Percentiles rank a stretch among this genome's conserved stretches.
These are phyloP conservation scores for Neurospora sp. DNA, from an alignment of 495 filamentous ascomycete species.

Conservation along the genomic window DNA sequence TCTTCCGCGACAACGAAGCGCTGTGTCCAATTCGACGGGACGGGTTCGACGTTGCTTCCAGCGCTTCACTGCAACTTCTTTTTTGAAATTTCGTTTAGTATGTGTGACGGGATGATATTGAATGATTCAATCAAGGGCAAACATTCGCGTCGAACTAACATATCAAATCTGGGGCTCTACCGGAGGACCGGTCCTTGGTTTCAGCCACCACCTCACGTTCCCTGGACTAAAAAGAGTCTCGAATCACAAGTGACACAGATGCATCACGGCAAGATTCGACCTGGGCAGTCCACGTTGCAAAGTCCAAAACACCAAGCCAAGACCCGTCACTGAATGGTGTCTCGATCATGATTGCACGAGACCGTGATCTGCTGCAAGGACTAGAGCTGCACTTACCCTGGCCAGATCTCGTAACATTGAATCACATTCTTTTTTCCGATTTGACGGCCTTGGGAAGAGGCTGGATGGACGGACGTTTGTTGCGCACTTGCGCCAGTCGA, in stretches of 20 bases:
- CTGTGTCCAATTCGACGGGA: background rate
- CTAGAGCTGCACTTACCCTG: background rate
- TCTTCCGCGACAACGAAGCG: background rate
- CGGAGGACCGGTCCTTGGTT: background rate
- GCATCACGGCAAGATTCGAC: background rate
- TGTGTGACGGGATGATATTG: background rate
- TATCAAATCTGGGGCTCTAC: background rate
- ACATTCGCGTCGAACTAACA: background rate
- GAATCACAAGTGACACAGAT: background rate
- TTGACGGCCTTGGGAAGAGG: background rate
- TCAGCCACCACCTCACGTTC: background rate
- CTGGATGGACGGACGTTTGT: background rate
- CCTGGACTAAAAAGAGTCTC: background rate
- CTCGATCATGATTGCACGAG: background rate
- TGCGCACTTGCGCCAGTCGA: background rate
- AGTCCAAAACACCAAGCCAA: background rate
- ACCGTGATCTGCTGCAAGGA: background rate
- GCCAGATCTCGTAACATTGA: background rate
- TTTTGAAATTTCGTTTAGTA: background rate
- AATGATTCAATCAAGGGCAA: background rate
- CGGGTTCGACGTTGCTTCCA: background rate
- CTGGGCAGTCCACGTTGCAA: background rate
- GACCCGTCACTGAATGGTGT: background rate
- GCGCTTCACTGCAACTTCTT: background rate
- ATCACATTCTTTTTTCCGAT: background rate